Evolutionary conservation across 2,329 filamentous ascomycete genomes (phyloP), one percentile per base, ranked within the genome.

Genomic region (Tolypocladium ovalisporum): DNA sequence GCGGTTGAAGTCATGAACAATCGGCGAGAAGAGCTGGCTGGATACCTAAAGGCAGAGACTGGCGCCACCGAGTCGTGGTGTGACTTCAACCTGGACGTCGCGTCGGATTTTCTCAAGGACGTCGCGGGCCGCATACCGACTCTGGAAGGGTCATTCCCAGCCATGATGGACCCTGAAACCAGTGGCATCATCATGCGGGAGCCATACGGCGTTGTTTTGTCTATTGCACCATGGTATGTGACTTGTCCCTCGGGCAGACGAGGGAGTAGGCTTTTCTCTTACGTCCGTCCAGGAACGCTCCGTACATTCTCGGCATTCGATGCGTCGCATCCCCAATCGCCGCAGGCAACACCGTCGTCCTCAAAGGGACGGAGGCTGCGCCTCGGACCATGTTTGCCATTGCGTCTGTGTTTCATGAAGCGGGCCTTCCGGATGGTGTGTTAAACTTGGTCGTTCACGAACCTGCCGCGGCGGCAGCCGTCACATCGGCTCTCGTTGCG

Each of bases 151-250:
- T 68, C 65, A 8, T 70, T 76, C 34, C 72, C 76, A 12, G 52
- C 63, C 10, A 64, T 68, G 3, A 59, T 58, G 36, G 67, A 72
- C 36, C 63, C 70, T 3, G 60, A 63, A 35, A 63, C 66, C 32
- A 76, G 60, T 27, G 88, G 85, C 0, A 75, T 94, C 62, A 73
- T 95, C 4, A 72, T 86, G 61, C 86, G 85, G 67, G 88, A 92
- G 71, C 89, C 90, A 0, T 90, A 83, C 64, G 90, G 90, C 1
- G 89, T 94, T 9, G 79, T 92, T 19, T 74, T 95, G 35, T 85
- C 83, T 3, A 90, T 95, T 69, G 88, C 87, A 2, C 89, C 90
- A 12, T 96, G 90, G 90, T 91, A 76, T 64, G 74, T 62, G 9
- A 29, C n/a, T 29, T 37, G 7, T n/a, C 32, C n/a, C 17, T 13